Evolutionary conservation across 2,329 filamentous ascomycete genomes (phyloP), one percentile per base, ranked within the genome.

Genomic region (Epichloe baconii): DNA sequence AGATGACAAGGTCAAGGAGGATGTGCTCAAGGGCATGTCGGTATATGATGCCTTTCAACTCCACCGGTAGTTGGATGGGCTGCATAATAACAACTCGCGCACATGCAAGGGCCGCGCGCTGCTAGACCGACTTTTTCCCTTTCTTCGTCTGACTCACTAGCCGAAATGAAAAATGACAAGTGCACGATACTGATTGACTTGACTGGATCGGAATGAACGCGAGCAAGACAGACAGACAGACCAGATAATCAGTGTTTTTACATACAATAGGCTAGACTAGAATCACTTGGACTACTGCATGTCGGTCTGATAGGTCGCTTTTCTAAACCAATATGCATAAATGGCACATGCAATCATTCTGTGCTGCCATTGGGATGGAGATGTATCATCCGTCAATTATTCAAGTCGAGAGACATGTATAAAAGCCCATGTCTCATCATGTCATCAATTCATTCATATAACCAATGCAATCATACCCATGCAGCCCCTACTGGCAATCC

Each of bases 41-140:
- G 80, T 87, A 17, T 72, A 76, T 50, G 82, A 86, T 54, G 81
- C 83, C 3, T 87, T 89, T 60, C 74, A 75, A 62, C 75, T 70
- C 51, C 77, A 83, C 55, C 68, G 77, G 41, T 52, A 26, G 6
- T 2, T 26, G 6, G 23, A 26, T 26, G 23, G 35, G 10, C 31
- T 31, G 3, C 3, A 38, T 14, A 3, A 15, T 6, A 23, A 23
- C 3, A 19, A 21, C 36, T 37, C 36, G 15, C 36, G 36, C 36
- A 15, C 36, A 37, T 7, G 15, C 36, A 6, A 31, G 26, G 26
- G 26, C 26, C 26, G 3, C 26, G 26, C 26, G 7, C 26, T 31
- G 8, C 31, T 11, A 31, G 10, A 31, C 31, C 31, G 31, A 31
- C 8, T 11, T 31, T 31, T 31, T 31, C 3, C 3, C 26, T 8